phyloP scores from a whole-genome alignment of 768 basidiomycete genomes.

The Rhizopogon vulgaris region DNA sequence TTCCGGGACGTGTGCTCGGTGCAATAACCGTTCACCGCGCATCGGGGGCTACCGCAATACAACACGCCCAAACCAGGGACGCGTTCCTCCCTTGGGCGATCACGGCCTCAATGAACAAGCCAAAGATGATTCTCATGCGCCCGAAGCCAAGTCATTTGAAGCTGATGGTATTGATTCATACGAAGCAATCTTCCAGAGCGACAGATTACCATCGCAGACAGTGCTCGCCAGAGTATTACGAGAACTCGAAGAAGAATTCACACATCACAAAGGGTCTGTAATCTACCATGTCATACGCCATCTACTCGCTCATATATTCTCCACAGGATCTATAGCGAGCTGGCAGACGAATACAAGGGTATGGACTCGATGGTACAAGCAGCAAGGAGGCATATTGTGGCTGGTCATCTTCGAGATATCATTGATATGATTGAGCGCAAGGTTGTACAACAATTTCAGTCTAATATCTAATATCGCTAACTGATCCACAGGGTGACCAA shows the following conservation, averaged over 20 bases:
- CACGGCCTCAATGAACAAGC: constrained; percentile 44
- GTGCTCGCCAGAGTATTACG: constrained; percentile 75
- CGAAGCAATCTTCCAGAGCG: constrained; percentile 4
- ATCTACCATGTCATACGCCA: background rate
- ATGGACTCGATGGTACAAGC: constrained; percentile 84
- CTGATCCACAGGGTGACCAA: constrained; percentile 69
- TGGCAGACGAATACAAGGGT: constrained; percentile 88
- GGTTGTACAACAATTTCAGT: constrained; percentile 36
- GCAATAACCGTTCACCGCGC: constrained; percentile 33
- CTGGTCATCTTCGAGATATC: constrained; percentile 84
- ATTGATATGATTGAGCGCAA: constrained; percentile 90
- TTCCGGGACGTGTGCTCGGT: constrained; percentile 60
- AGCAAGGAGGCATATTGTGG: constrained; percentile 77
- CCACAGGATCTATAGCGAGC: constrained; percentile 79
- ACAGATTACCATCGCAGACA: constrained; percentile 72
- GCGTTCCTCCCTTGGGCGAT: background rate
- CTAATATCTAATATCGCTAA: constrained; percentile 7
- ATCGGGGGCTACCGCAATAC: background rate
- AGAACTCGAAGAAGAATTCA: constrained; percentile 93
- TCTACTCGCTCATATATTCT: constrained; percentile 6
- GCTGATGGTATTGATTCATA: background rate
- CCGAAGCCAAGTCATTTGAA: background rate
- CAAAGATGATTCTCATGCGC: constrained; percentile 27
- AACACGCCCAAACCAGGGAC: background rate
- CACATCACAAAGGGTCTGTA: constrained; percentile 86